These are phyloP conservation scores for Phylloporus arenicola DNA, from an alignment of 768 basidiomycete species.

Conservation along the genomic window DNA sequence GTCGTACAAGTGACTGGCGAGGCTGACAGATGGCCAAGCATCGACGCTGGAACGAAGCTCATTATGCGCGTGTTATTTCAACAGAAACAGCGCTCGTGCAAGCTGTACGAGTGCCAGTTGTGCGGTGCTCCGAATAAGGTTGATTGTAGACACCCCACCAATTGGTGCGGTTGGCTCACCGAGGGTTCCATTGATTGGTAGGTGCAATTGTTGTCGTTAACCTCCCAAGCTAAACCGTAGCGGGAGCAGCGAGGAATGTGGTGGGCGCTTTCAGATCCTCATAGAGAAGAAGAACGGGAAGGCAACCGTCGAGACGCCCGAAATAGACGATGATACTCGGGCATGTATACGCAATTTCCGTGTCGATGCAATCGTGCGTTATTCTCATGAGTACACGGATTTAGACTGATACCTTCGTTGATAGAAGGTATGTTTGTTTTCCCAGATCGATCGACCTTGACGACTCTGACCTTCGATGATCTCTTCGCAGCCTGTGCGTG, in stretches of 20 bases:
- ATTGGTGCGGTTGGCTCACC: conserved; percentile 20
- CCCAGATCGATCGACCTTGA: neutral
- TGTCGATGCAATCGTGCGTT: conserved; percentile 18
- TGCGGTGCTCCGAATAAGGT: conserved; percentile 19
- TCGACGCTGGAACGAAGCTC: no score
- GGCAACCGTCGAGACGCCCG: neutral
- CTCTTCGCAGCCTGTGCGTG: conserved; percentile 11
- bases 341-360: conserved; percentile 24
- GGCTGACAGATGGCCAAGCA: conserved; percentile 18
- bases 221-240: neutral
- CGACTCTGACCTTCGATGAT: neutral
- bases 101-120: conserved; percentile 13
- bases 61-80: no score
- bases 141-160: conserved; percentile 4
- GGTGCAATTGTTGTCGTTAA: neutral
- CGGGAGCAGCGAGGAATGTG: conserved; percentile 12
- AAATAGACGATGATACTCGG: conserved; percentile 15
- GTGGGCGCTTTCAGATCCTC: conserved; percentile 21
- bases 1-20: conserved; percentile 20
- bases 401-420: neutral
- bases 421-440: conserved; percentile 17
- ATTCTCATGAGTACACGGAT: neutral
- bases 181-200: conserved; percentile 23
- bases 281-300: conserved; percentile 15
- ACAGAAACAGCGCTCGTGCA: no score